Evolutionary conservation across 2,329 filamentous ascomycete species (phyloP), one percentile per base, ranked within the genome.

Genomic region (Colletotrichum lentis): DNA sequence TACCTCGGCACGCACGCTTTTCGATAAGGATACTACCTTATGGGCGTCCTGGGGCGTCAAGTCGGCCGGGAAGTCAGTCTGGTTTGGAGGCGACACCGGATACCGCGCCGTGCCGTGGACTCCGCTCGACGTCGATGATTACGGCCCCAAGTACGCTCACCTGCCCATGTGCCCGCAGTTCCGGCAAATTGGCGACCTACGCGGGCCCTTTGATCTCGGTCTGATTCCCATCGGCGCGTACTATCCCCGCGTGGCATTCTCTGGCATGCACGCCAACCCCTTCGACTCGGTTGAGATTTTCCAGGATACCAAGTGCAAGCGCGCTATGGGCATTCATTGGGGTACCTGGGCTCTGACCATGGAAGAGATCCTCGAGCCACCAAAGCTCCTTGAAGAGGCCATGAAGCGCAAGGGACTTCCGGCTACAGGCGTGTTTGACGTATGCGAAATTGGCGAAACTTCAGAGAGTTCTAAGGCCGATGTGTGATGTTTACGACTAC

Each of bases 181-280:
- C 81, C 86, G 87, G 70, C 86, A 96, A 77, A 94, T 97, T 70
- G 95, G 95, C 69, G 80, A 88, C 18, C 85, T 90, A 60, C 85
- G 93, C 41, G 94, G 95, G 0, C 93, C 93, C 0, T 97, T 97
- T 74, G 93, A 97, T 77, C 86, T 98, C 7, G 95, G 95, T 0
- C 81, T 97, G 63, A 96, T 98, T 71, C 95, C 95, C 46, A 97
- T 98, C 72, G 95, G 95, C 61, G 95, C 94, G 2, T 97, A 97
- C 78, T 83, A 87, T 67, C 92, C 91, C 0, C 84, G 92, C 27
- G 79, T 77, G 64, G 77, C 96, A 70, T 94, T 96, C 83, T 93
- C 90, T 54, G 82, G 88, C 22, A 90, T 96, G 85, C 95, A 98
- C 77, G 91, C 92, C 8, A 92, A 96, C 76, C 95, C 95, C 0